Percentiles rank a stretch among this genome's conserved stretches.
phyloP scores from a whole-genome alignment of 192 early-diverging fungal species.

The Backusella tarrabulga region DNA sequence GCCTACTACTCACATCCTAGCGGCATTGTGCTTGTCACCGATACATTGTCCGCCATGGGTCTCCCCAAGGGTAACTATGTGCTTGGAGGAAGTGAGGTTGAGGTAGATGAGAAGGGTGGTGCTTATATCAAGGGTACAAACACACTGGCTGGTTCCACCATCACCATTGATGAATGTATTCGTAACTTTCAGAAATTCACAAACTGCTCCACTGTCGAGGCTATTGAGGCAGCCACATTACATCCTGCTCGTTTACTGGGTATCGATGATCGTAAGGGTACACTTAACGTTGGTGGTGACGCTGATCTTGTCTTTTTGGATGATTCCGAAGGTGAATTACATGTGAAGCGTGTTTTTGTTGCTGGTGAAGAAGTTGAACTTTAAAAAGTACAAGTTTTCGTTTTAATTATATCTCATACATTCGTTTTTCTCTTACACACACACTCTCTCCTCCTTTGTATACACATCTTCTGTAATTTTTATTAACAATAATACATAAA shows the following conservation, averaged over 20 bases:
- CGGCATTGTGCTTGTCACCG: constrained; percentile 77
- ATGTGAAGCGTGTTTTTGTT: constrained; percentile 67
- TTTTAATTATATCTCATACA: constrained; percentile 7
- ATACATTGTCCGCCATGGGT: constrained; percentile 77
- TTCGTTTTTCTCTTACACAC: neutral
- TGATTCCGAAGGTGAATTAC: constrained; percentile 47
- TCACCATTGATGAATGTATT: constrained; percentile 71
- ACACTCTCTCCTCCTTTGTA: neutral
- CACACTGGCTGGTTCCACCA: constrained; percentile 71
- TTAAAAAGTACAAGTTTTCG: neutral
- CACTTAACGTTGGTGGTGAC: constrained; percentile 68
- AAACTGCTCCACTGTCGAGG: constrained; percentile 72
- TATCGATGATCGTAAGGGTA: constrained; percentile 71
- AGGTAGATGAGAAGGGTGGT: constrained; percentile 40
- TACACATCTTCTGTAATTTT: constrained; percentile 6
- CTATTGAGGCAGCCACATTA: constrained; percentile 77
- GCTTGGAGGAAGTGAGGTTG: constrained; percentile 42
- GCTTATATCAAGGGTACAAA: constrained; percentile 79
- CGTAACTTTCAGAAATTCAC: constrained; percentile 80
- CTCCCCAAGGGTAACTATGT: constrained; percentile 69
- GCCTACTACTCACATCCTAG: constrained; percentile 80
- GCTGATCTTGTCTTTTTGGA: constrained; percentile 76
- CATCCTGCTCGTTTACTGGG: constrained; percentile 77
- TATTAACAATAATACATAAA: neutral
- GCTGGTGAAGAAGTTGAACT: constrained; percentile 57